Percentiles rank a stretch among this genome's conserved stretches.
Conservation (phyloP, 2,329 filamentous ascomycete species). For the Nemania abortiva region DNA sequence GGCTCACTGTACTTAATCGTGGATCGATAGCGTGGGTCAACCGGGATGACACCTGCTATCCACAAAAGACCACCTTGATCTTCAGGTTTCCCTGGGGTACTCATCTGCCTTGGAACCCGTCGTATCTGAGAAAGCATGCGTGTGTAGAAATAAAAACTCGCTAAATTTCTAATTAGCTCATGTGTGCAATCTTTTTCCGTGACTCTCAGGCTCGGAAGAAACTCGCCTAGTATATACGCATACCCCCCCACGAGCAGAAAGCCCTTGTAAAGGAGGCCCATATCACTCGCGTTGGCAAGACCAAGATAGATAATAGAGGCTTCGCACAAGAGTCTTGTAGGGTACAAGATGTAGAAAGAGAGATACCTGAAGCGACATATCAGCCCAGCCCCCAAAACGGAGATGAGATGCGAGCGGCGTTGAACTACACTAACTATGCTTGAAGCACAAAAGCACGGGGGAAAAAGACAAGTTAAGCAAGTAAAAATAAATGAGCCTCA, state of each 20-base stretch:
- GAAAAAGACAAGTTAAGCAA: not conserved
- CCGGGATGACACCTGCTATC: no score
- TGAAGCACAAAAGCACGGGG: not conserved
- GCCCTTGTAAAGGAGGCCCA: slow-evolving; percentile 22
- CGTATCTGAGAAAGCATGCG: slow-evolving; percentile 38
- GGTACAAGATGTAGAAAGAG: slow-evolving; percentile 76
- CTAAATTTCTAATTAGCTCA: slow-evolving; percentile 10
- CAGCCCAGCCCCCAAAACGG: no score
- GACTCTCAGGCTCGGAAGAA: not conserved
- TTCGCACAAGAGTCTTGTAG: slow-evolving; percentile 74
- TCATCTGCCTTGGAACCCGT: slow-evolving; percentile 3
- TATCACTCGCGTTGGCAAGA: slow-evolving; percentile 19
- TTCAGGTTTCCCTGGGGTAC: not conserved
- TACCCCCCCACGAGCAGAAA: slow-evolving; percentile 35
- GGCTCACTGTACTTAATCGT: no score
- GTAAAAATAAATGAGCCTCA: slow-evolving; percentile 8
- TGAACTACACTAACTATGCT: not conserved
- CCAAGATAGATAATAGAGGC: slow-evolving; percentile 66
- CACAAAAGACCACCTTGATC: not conserved
- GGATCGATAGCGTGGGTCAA: no score
- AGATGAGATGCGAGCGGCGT: not conserved
- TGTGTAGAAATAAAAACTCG: slow-evolving; percentile 35
- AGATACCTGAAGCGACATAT: slow-evolving; percentile 60
- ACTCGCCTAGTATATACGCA: slow-evolving; percentile 36
- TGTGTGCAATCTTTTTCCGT: not conserved